Base-by-base conservation (phyloP, 768 basidiomycete genomes). In the Xerocomellus amylosporus region DNA sequence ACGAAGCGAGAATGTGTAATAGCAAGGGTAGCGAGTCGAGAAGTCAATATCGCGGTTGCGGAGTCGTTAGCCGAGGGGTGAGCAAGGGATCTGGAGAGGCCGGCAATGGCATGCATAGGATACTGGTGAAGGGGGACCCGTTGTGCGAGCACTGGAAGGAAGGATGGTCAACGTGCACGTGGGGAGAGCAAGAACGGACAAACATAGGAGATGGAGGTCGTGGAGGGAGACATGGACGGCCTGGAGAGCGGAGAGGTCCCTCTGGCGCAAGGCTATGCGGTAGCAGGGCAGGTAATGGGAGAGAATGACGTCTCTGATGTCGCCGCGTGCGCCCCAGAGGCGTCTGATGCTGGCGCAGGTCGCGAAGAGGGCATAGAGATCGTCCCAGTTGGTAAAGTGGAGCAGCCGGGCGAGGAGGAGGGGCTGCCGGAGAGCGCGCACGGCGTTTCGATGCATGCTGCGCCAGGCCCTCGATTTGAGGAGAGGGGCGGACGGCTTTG, bases 1-100 rank as follows among this genome's bases (percentile, higher is more conserved):
- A 90, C 84, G 60, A 88, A 83, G 10, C 88, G 82, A 14, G 89
- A 87, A 64, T 92, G 88, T 3, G 85, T 80, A 22, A 79, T 79
- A 2, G 82, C 72, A 9, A 88, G 70, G 4, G 75, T 68, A 31
- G 75, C 70, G n/a, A 84, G 72, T 38, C 73, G 74, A 14, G 67
- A 50, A 5, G 74, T 72, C 46, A 63, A 59, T 36, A 44, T 24
- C 5, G 54, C 31, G 17, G 51, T 30, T 9, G 58, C 19, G 43
- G 60, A 58, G 57, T 76, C 70, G 55, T 75, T 69, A n/a, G n/a
- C n/a, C n/a, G n/a, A n/a, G n/a, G n/a, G n/a, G n/a, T n/a, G n/a
- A 6, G 58, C 67, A 44, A 62, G 54, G 4, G 75, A 55, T 6
- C 72, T 68, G 14, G 78, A 79, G 36, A 87, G 70, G n/a, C 74